phyloP scores from a whole-genome alignment of 305 asterid species.

The Solanum hybrid region DNA sequence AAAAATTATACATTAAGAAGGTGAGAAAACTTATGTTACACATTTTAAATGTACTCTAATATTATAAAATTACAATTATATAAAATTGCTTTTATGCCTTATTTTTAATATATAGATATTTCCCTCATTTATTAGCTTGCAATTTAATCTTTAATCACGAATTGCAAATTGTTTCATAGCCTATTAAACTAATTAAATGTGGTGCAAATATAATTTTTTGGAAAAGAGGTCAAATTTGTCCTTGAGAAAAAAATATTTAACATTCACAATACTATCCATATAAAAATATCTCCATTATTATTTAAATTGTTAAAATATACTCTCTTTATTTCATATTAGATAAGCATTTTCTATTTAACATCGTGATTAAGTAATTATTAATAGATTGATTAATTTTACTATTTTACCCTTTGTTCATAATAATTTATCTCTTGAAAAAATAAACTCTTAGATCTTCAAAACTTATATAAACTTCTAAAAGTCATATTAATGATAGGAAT shows the following conservation, averaged over 20 bases:
- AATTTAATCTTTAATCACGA: not conserved
- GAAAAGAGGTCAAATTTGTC: not conserved
- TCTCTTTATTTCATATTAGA: not conserved
- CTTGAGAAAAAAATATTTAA: not conserved
- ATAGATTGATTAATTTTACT: too few species aligned
- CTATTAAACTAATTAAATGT: not conserved
- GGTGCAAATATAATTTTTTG: not conserved
- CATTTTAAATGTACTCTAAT: not conserved
- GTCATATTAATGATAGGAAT: not conserved
- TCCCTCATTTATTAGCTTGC: not conserved
- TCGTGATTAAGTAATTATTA: too few species aligned
- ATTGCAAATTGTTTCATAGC: not conserved
- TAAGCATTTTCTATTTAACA: too few species aligned
- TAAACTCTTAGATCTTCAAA: not conserved
- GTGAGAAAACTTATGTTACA: not conserved
- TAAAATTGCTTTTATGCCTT: not conserved
- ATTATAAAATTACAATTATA: not conserved
- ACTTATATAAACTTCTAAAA: not conserved
- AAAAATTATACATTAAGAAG: not conserved
- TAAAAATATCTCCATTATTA: not conserved
- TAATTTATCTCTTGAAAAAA: too few species aligned
- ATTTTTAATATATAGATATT: not conserved
- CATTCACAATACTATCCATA: not conserved
- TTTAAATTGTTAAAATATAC: not conserved
- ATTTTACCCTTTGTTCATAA: too few species aligned